A percentile compares a stretch with the other conserved stretches of the same genome.
These are phyloP conservation scores for Paramecium caudatum DNA, from an alignment of 73 alveolate genomes.

Conservation along the genomic window DNA sequence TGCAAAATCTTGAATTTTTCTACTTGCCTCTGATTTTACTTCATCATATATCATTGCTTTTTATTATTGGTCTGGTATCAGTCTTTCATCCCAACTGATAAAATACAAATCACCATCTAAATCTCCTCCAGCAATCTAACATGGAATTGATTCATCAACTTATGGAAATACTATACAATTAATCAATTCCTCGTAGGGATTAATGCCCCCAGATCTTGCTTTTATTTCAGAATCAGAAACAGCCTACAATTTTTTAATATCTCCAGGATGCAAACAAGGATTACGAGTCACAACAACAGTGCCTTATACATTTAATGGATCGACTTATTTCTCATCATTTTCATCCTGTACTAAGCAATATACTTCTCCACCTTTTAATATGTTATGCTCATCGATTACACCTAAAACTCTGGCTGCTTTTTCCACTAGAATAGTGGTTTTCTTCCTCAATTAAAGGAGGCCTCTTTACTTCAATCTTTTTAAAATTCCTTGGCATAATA, in stretches of 20 bases:
- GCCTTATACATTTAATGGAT: slow-evolving; percentile 81
- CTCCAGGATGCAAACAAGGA: slow-evolving; percentile 99
- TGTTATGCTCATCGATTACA: slow-evolving; percentile 91
- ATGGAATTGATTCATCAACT: slow-evolving; percentile 45
- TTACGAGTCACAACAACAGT: slow-evolving; percentile 93
- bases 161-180: slow-evolving; percentile 52
- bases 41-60: slow-evolving; percentile 83
- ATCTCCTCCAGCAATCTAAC: slow-evolving; percentile 71
- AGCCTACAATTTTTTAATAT: slow-evolving; percentile 90
- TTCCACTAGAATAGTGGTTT: slow-evolving; percentile 67
- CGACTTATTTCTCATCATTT: neutral
- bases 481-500: slow-evolving; percentile 57
- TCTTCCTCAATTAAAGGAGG: slow-evolving; percentile 65
- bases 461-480: slow-evolving; percentile 66
- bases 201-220: neutral
- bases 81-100: slow-evolving; percentile 86
- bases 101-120: slow-evolving; percentile 87
- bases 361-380: slow-evolving; percentile 91
- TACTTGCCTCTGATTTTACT: slow-evolving; percentile 32
- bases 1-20: slow-evolving; percentile 35
- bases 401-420: slow-evolving; percentile 90
- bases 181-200: slow-evolving; percentile 64
- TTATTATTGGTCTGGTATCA: slow-evolving; percentile 72
- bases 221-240: slow-evolving; percentile 78
- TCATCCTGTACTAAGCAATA: slow-evolving; percentile 49